These are phyloP conservation scores for Kalmusia sp. DNA, from an alignment of 2,329 filamentous ascomycete genomes.

Conservation along the genomic window DNA sequence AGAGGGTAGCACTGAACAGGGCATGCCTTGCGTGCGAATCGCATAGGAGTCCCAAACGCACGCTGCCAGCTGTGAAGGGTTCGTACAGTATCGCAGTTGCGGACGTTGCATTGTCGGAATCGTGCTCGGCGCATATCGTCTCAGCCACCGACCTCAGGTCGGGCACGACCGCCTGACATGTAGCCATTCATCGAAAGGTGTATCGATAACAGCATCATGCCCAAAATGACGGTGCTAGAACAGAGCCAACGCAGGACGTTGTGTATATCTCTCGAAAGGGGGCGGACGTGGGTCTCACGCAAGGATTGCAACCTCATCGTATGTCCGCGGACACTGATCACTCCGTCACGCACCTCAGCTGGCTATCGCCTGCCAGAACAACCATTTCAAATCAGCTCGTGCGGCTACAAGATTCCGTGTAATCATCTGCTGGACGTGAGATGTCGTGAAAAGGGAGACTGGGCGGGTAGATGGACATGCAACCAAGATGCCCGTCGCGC, in stretches of 20 bases:
- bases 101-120: slow-evolving; percentile 15
- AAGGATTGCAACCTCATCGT: not conserved
- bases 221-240: slow-evolving; percentile 2
- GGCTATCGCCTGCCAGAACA: not conserved
- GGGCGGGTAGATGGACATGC: too few relatives aligned
- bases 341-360: not conserved
- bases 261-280: too few relatives aligned
- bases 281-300: too few relatives aligned
- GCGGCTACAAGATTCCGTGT: not conserved
- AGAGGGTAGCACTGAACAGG: not conserved
- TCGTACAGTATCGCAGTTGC: slow-evolving; percentile 13
- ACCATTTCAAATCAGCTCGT: not conserved
- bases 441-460: too few relatives aligned
- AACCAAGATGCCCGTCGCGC: too few relatives aligned
- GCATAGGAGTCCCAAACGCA: not conserved
- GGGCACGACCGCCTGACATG: slow-evolving; percentile 12
- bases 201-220: slow-evolving; percentile 25
- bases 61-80: too few relatives aligned
- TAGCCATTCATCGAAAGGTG: slow-evolving; percentile 21
- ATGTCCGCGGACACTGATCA: too few relatives aligned
- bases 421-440: not conserved
- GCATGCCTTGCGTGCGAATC: slow-evolving; percentile 10
- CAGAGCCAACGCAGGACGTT: not conserved
- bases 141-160: slow-evolving; percentile 7
- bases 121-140: slow-evolving; percentile 1